Evolutionary conservation across 805 yeast species (phyloP).

Genomic region (Metschnikowia continentalis): DNA sequence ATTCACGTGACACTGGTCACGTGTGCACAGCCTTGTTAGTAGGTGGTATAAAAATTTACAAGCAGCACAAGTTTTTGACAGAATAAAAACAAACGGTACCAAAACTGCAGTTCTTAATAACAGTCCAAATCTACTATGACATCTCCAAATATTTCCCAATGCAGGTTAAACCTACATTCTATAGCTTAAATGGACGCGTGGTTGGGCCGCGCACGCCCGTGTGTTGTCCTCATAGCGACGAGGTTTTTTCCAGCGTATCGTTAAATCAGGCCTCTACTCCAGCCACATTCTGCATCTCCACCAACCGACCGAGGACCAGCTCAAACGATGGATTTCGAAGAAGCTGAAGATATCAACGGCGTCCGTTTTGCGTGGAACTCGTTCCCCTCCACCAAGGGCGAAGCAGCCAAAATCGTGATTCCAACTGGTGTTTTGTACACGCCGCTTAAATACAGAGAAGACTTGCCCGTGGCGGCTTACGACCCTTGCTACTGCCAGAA

Average conservation of each 20-base stretch:
- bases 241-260: slow-evolving; percentile 10
- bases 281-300: neutral
- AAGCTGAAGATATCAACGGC: slow-evolving; percentile 43
- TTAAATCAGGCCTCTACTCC: neutral
- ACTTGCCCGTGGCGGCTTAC: slow-evolving; percentile 71
- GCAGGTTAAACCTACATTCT: neutral
- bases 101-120: too few species aligned
- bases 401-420: slow-evolving; percentile 86
- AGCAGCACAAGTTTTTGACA: too few species aligned
- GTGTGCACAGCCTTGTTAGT: too few species aligned
- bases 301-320: neutral
- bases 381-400: slow-evolving; percentile 83
- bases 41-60: too few species aligned
- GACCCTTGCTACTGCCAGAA: slow-evolving; percentile 81
- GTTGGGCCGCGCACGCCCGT: slow-evolving; percentile 17
- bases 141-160: too few species aligned
- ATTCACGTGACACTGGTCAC: too few species aligned
- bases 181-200: neutral
- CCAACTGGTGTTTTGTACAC: slow-evolving; percentile 94
- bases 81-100: too few species aligned
- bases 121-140: too few species aligned
- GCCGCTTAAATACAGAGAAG: slow-evolving; percentile 80
- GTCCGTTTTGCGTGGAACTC: slow-evolving; percentile 54
- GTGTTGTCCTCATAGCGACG: slow-evolving; percentile 20
- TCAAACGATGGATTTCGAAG: slow-evolving; percentile 36